Evolutionary conservation across 176 grass and related monocot genomes (phyloP).

Genomic region (Alopecurus myosuroides): DNA sequence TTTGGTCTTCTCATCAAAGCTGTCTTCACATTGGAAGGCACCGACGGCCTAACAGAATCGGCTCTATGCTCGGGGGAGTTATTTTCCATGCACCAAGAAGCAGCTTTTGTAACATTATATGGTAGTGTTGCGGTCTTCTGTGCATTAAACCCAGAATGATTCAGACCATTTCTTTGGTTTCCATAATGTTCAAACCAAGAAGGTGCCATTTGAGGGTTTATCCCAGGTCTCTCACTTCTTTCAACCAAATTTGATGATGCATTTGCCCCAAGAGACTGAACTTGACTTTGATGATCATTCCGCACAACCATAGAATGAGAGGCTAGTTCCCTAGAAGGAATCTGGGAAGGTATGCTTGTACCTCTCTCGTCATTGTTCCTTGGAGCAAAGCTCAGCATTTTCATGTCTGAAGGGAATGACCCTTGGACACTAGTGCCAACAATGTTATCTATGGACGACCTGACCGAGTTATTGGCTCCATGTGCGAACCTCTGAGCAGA

Average conservation of each 20-base stretch:
- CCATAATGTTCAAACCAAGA: conserved; percentile 83
- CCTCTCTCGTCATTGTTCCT: conserved; percentile 57
- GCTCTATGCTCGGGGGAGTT: conserved; percentile 46
- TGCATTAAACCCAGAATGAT: conserved; percentile 37
- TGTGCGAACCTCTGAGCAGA: conserved; percentile 54
- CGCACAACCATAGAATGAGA: conserved; percentile 26
- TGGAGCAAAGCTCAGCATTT: conserved; percentile 73
- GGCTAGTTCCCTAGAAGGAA: conserved; percentile 39
- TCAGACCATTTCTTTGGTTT: conserved; percentile 63
- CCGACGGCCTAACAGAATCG: conserved; percentile 44
- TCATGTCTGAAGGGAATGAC: conserved; percentile 57
- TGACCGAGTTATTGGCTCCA: conserved; percentile 37
- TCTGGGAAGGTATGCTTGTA: conserved; percentile 32
- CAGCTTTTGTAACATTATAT: conserved; percentile 59
- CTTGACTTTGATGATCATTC: conserved; percentile 49
- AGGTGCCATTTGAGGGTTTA: conserved; percentile 88
- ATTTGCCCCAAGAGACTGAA: conserved; percentile 34
- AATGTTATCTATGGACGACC: conserved; percentile 45
- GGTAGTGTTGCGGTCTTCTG: conserved; percentile 43
- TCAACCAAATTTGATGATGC: conserved; percentile 39
- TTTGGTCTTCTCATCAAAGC: conserved; percentile 48
- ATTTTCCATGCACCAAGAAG: conserved; percentile 56
- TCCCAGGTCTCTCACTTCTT: conserved; percentile 49
- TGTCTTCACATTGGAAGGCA: conserved; percentile 28
- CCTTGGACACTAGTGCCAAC: conserved; percentile 34